Evolutionary conservation across 345 rosid genomes (phyloP).

Genomic region (Eucalyptus fibrosa): DNA sequence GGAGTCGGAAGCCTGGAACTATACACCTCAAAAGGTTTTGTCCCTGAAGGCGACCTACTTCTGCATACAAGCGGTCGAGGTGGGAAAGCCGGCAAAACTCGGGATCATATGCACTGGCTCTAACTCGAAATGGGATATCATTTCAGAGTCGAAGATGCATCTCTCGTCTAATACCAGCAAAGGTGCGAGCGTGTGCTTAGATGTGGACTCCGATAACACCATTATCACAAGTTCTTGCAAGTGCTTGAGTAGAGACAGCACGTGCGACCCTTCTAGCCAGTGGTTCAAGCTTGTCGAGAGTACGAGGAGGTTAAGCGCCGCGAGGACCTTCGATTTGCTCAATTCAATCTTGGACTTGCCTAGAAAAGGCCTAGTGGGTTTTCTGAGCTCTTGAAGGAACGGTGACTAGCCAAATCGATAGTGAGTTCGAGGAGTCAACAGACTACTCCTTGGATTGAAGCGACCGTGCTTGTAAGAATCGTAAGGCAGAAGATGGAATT

Average conservation of each 20-base stretch:
- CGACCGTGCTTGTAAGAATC: not conserved
- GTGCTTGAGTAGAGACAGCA: slow-evolving; percentile 5
- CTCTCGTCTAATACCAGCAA: slow-evolving; percentile 30
- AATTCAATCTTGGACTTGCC: not conserved
- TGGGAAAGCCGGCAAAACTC: slow-evolving; percentile 27
- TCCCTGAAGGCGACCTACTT: slow-evolving; percentile 33
- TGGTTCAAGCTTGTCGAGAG: slow-evolving; percentile 13
- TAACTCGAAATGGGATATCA: slow-evolving; percentile 43
- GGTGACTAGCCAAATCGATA: not conserved
- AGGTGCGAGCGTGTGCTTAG: slow-evolving; percentile 56
- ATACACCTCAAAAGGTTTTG: slow-evolving; percentile 30
- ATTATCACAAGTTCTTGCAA: not conserved
- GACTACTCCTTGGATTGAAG: not conserved
- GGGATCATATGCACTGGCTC: slow-evolving; percentile 26
- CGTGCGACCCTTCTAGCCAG: slow-evolving; percentile 6
- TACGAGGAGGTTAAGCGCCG: not conserved
- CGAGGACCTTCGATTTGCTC: not conserved
- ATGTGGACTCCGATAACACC: slow-evolving; percentile 32
- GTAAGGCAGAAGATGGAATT: not conserved
- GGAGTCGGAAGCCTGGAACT: slow-evolving; percentile 67
- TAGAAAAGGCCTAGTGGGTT: not conserved
- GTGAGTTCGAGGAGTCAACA: not conserved
- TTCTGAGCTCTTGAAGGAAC: not conserved
- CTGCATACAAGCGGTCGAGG: slow-evolving; percentile 48
- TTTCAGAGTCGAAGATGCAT: slow-evolving; percentile 83